phyloP scores from a whole-genome alignment of 2,329 filamentous ascomycete genomes.

The Orbilia ellipsospora region DNA sequence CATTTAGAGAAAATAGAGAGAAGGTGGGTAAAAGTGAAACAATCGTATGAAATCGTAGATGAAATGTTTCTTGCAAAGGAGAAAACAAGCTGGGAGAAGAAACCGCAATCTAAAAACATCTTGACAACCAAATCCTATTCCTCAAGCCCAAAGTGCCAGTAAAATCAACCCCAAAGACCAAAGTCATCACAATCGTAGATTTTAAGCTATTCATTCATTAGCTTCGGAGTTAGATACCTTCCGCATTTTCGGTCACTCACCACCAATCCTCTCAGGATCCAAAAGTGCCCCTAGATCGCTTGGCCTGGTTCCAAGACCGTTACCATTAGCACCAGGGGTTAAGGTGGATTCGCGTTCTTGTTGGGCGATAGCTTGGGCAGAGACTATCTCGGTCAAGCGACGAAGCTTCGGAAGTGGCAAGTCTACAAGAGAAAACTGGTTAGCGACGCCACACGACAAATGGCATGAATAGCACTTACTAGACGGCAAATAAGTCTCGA shows the following conservation, averaged over 20 bases:
- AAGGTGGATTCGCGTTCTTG: constrained; percentile 64
- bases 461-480: constrained; percentile 88
- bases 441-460: background rate
- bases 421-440: constrained; percentile 26
- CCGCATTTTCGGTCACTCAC: constrained; percentile 12
- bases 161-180: background rate
- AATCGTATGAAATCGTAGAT: background rate
- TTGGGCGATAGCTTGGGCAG: constrained; percentile 89
- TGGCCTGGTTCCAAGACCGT: constrained; percentile 34
- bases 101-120: constrained; percentile 1
- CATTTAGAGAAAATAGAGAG: constrained; percentile 19
- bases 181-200: background rate
- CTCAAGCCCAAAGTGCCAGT: background rate
- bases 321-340: background rate
- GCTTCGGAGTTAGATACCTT: background rate
- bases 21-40: background rate
- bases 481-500: constrained; percentile 97
- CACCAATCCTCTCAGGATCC: constrained; percentile 47
- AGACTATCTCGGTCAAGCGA: constrained; percentile 97
- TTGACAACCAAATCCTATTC: background rate
- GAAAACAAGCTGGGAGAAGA: background rate
- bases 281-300: constrained; percentile 49
- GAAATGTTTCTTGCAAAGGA: background rate
- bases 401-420: constrained; percentile 72
- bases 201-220: constrained; percentile 41